These are phyloP conservation scores for Malus orientalis DNA, from an alignment of 306 rosid species.

Conservation along the genomic window DNA sequence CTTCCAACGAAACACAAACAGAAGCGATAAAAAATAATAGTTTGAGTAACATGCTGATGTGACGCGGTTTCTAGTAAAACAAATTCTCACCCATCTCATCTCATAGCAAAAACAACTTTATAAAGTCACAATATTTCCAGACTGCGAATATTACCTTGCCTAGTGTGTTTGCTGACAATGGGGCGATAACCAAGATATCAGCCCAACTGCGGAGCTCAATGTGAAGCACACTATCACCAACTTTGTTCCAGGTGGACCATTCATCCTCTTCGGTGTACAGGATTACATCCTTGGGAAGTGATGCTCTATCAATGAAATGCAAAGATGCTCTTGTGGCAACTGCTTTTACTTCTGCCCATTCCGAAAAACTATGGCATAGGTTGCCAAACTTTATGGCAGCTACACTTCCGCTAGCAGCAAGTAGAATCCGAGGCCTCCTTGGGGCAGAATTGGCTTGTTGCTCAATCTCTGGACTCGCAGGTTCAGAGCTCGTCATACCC, in stretches of 20 bases:
- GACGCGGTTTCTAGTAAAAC: not conserved
- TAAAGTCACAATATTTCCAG: not conserved
- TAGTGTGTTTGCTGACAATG: constrained; percentile 80
- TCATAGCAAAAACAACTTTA: not conserved
- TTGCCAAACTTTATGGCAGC: constrained; percentile 57
- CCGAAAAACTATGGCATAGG: constrained; percentile 42
- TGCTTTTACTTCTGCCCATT: constrained; percentile 75
- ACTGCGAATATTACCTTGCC: constrained; percentile 59
- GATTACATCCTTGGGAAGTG: constrained; percentile 37
- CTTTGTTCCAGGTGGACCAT: constrained; percentile 52
- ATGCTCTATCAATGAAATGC: constrained; percentile 44
- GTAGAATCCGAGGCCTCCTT: constrained; percentile 70
- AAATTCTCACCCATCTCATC: not conserved
- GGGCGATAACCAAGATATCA: constrained; percentile 82
- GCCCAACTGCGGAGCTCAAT: constrained; percentile 82
- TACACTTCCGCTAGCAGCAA: constrained; percentile 78
- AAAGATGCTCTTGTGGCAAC: constrained; percentile 52
- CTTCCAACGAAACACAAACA: not conserved
- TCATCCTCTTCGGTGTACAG: constrained; percentile 54
- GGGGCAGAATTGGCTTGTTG: constrained; percentile 21
- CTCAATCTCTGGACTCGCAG: constrained; percentile 24
- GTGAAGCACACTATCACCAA: constrained; percentile 68
- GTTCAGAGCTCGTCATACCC: constrained; percentile 50
- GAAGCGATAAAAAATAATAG: not conserved
- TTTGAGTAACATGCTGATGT: not conserved